Conservation (phyloP, 768 basidiomycete genomes). For the Podaxis mareebaensis region DNA sequence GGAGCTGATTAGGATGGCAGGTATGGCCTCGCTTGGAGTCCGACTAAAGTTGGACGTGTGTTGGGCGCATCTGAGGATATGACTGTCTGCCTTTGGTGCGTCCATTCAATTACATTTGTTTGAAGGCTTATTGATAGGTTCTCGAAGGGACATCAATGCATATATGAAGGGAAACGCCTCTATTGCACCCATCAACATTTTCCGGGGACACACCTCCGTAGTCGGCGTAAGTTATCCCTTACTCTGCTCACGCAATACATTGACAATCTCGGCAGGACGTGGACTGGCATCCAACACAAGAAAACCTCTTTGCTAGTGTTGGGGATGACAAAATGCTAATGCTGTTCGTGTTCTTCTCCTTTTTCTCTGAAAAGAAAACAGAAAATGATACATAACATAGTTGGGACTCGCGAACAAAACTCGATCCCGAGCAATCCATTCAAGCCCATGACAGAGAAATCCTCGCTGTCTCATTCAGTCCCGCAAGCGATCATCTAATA, state of each 20-base stretch:
- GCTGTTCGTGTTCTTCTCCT: conserved; percentile 59
- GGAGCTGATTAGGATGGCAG: conserved; percentile 39
- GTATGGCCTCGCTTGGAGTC: conserved; percentile 94
- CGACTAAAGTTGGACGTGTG: conserved; percentile 77
- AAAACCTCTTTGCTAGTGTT: conserved; percentile 89
- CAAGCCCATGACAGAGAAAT: conserved; percentile 93
- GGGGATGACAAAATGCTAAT: conserved; percentile 95
- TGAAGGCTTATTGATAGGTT: conserved; percentile 5
- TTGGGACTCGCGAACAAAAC: conserved; percentile 86
- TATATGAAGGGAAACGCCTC: conserved; percentile 78
- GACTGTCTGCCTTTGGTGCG: conserved; percentile 92
- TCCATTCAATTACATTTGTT: not conserved
- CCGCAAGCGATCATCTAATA: conserved; percentile 73
- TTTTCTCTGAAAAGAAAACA: not conserved
- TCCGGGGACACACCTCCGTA: conserved; percentile 86
- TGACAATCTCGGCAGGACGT: conserved; percentile 67
- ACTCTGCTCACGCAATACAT: not conserved
- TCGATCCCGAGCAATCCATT: conserved; percentile 66
- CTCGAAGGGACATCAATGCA: conserved; percentile 85
- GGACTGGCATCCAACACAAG: conserved; percentile 87
- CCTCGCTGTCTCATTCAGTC: conserved; percentile 88
- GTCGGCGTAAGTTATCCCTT: conserved; percentile 70
- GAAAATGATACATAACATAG: conserved; percentile 38
- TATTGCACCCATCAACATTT: conserved; percentile 83
- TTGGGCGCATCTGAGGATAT: conserved; percentile 94